phyloP scores from a whole-genome alignment of 495 filamentous ascomycete species.

The Podospora sp. region DNA sequence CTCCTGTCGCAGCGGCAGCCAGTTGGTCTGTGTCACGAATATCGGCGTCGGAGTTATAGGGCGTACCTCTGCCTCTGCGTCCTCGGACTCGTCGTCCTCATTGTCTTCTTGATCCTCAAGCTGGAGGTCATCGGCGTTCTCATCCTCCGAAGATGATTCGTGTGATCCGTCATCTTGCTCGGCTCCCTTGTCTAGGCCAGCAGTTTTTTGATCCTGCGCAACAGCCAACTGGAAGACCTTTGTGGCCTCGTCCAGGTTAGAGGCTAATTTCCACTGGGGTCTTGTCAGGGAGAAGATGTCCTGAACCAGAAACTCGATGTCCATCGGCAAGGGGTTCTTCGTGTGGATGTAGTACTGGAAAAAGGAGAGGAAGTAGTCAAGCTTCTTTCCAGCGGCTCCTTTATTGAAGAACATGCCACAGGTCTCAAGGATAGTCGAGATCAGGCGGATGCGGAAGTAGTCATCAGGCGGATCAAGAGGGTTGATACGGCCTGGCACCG shows the following conservation, averaged over 20 bases:
- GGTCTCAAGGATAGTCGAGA: conserved; percentile 87
- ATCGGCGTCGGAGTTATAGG: not conserved
- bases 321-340: conserved; percentile 94
- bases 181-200: conserved; percentile 63
- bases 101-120: conserved; percentile 42
- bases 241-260: conserved; percentile 79
- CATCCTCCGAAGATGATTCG: conserved; percentile 65
- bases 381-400: conserved; percentile 90
- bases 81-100: conserved; percentile 50
- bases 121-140: conserved; percentile 52
- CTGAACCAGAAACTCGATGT: conserved; percentile 94
- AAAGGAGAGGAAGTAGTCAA: conserved; percentile 97
- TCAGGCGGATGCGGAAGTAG: conserved; percentile 90
- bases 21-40: conserved; percentile 17
- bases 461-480: conserved; percentile 88
- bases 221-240: conserved; percentile 85
- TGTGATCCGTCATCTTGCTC: conserved; percentile 73
- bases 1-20: conserved; percentile 41
- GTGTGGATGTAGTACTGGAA: conserved; percentile 96
- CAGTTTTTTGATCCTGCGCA: conserved; percentile 81
- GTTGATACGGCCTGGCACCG: conserved; percentile 72
- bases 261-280: conserved; percentile 88
- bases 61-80: conserved; percentile 54
- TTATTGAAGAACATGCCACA: conserved; percentile 96
- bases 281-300: conserved; percentile 82